A percentile compares a stretch with the other conserved stretches of the same genome.
Evolutionary conservation across 371 early-diverging fungal species (phyloP).

Genomic region (Syncephalastrum contaminatum): DNA sequence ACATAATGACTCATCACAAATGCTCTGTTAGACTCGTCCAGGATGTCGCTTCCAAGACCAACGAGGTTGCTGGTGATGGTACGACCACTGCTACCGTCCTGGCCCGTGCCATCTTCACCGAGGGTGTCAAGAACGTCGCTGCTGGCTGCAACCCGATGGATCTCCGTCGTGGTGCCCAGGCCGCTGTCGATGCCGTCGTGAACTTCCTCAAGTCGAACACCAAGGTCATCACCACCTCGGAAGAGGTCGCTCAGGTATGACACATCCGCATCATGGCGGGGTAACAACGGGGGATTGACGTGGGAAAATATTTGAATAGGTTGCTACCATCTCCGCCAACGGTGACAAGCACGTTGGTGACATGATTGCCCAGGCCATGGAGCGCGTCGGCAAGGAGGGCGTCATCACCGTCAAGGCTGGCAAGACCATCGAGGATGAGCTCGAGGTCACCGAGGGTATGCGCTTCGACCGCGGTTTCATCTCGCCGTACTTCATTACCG

Average conservation of each 20-base stretch:
- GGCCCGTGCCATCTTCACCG: conserved; percentile 96
- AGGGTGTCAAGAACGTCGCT: conserved; percentile 98
- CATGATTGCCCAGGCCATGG: conserved; percentile 97
- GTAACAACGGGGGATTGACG: conserved; percentile 6
- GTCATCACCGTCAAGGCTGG: conserved; percentile 99
- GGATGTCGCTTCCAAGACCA: conserved; percentile 99
- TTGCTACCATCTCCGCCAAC: conserved; percentile 98
- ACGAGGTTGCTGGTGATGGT: conserved; percentile 98
- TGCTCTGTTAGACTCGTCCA: conserved; percentile 77
- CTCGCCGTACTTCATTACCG: conserved; percentile 98
- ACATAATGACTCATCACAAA: not conserved
- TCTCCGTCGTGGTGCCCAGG: conserved; percentile 93
- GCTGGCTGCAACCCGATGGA: conserved; percentile 99
- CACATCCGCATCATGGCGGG: not conserved
- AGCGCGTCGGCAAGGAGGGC: conserved; percentile 99
- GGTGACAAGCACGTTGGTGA: conserved; percentile 95
- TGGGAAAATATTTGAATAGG: conserved; percentile 38
- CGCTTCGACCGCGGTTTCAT: conserved; percentile 98
- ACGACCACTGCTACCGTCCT: conserved; percentile 99
- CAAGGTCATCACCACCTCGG: conserved; percentile 88
- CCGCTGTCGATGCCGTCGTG: conserved; percentile 91
- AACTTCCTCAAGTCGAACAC: conserved; percentile 84
- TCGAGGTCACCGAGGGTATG: conserved; percentile 98
- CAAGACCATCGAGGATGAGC: conserved; percentile 95
- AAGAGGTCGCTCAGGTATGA: conserved; percentile 90